Base-by-base conservation (phyloP, 2,329 filamentous ascomycete species). In the Aspergillus sp. region DNA sequence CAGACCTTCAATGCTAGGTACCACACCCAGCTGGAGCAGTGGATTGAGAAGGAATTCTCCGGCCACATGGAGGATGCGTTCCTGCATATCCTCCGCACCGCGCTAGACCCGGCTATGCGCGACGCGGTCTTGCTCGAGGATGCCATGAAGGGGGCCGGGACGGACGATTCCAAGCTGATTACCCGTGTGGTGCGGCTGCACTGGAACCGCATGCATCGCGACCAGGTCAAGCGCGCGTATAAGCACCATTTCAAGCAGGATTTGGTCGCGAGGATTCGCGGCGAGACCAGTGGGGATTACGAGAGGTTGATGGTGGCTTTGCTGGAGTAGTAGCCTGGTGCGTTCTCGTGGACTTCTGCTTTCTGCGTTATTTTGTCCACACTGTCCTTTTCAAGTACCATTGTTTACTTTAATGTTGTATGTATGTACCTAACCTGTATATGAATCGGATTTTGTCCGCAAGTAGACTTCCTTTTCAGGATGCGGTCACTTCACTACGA, bases 1-100 rank as follows among this genome's bases (percentile, higher is more conserved):
- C 73, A 82, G 32, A 71, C 77, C 1, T 96, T 93, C 62, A 69
- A 78, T 48, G 68, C 76, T 33, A 79, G 78, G 40, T 93, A 86
- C 55, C 74, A 78, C 13, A 72, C 72, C 24, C 66, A 74, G 8
- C 68, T 96, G 2, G 78, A 85, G 42, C 72, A 75, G 20, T 78
- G 86, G 30, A 77, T 96, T 47, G 75, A 77, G 41, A 82, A 75
- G 64, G 78, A 91, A 50, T 95, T 95, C 61, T 83, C 80, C 0
- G 89, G 89, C 1, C 89, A 96, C 55, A 95, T 96, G 86, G 71
- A 88, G 55, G 75, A 84, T 11, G 86, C 86, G 0, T 71, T 96
- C 1, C 63, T 91, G 15, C 78, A 78, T 54, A 86, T 94, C 57
- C 66, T 95, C n/a, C 72, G 73, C 8, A 70, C 80, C 8, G 89